These are phyloP conservation scores for Syncephalis plumigaleata DNA, from an alignment of 371 early-diverging fungal genomes.

Conservation along the genomic window DNA sequence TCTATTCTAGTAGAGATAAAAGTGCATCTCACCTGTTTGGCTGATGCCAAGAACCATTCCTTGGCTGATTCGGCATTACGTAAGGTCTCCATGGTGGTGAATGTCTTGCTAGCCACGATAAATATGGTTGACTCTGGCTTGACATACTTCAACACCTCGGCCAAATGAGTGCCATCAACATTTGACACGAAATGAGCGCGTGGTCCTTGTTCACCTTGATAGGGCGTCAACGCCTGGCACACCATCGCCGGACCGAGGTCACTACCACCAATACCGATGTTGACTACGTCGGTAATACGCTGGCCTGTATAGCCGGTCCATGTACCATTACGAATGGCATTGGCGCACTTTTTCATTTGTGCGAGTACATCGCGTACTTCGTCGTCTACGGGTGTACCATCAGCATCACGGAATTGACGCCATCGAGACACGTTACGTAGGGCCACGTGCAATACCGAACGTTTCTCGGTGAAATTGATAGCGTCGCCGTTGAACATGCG, in stretches of 20 bases:
- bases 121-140: slow-evolving; percentile 89
- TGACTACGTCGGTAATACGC: slow-evolving; percentile 86
- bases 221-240: slow-evolving; percentile 90
- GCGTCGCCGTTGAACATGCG: slow-evolving; percentile 91
- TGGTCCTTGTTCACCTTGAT: slow-evolving; percentile 46
- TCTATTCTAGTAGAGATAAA: too few species aligned
- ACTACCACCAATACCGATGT: slow-evolving; percentile 99
- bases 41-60: slow-evolving; percentile 75
- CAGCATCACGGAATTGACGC: slow-evolving; percentile 47
- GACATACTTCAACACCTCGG: slow-evolving; percentile 72
- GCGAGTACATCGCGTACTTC: slow-evolving; percentile 86
- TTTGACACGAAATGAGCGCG: slow-evolving; percentile 94
- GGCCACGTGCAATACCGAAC: slow-evolving; percentile 93
- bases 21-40: slow-evolving; percentile 73
- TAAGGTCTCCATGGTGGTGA: slow-evolving; percentile 98
- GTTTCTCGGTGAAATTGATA: slow-evolving; percentile 97
- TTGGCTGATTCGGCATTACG: slow-evolving; percentile 92
- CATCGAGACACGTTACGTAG: slow-evolving; percentile 72
- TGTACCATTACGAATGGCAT: slow-evolving; percentile 67
- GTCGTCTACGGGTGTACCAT: slow-evolving; percentile 80
- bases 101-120: slow-evolving; percentile 97
- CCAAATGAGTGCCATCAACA: slow-evolving; percentile 95
- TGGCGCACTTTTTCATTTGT: slow-evolving; percentile 79
- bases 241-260: slow-evolving; percentile 99
- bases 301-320: slow-evolving; percentile 95